phyloP scores from a whole-genome alignment of 2,329 filamentous ascomycete genomes.

The Dactylellina haptotyla region DNA sequence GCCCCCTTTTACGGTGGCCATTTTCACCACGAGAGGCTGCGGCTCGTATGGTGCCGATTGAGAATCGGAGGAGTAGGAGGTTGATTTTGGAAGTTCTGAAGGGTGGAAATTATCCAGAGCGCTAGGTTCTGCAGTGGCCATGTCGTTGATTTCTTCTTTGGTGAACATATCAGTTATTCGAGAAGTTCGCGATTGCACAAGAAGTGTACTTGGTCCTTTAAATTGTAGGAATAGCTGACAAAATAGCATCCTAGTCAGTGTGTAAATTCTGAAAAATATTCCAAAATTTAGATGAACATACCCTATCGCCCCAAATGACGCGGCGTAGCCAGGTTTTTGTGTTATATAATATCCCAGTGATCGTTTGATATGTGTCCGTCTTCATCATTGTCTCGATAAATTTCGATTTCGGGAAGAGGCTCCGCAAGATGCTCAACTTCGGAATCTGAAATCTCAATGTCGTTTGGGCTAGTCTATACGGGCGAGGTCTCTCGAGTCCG shows the following conservation, averaged over 20 bases:
- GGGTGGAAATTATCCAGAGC: conserved; percentile 70
- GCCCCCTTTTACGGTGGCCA: conserved; percentile 71
- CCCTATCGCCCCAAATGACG: conserved; percentile 90
- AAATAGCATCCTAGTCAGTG: neutral
- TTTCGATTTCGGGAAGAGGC: conserved; percentile 74
- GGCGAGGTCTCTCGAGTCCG: conserved; percentile 73
- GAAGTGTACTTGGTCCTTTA: conserved; percentile 82
- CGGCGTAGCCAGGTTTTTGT: conserved; percentile 80
- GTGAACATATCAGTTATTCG: conserved; percentile 81
- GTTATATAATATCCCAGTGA: conserved; percentile 73
- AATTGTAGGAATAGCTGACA: conserved; percentile 82
- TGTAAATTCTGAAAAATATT: neutral
- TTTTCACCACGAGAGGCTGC: conserved; percentile 62
- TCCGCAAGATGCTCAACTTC: conserved; percentile 68
- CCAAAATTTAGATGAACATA: conserved; percentile 60
- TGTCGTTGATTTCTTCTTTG: conserved; percentile 83
- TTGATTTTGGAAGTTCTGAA: conserved; percentile 41
- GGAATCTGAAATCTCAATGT: conserved; percentile 81
- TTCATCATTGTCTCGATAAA: conserved; percentile 79
- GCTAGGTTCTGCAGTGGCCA: conserved; percentile 83
- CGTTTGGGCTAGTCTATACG: conserved; percentile 86
- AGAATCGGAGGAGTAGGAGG: neutral
- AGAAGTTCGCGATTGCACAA: conserved; percentile 87
- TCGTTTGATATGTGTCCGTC: conserved; percentile 76
- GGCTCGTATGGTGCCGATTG: neutral